Evolutionary conservation across 2,329 filamentous ascomycete genomes (phyloP), one percentile per base, ranked within the genome.

Genomic region (Ophiostoma sp.): DNA sequence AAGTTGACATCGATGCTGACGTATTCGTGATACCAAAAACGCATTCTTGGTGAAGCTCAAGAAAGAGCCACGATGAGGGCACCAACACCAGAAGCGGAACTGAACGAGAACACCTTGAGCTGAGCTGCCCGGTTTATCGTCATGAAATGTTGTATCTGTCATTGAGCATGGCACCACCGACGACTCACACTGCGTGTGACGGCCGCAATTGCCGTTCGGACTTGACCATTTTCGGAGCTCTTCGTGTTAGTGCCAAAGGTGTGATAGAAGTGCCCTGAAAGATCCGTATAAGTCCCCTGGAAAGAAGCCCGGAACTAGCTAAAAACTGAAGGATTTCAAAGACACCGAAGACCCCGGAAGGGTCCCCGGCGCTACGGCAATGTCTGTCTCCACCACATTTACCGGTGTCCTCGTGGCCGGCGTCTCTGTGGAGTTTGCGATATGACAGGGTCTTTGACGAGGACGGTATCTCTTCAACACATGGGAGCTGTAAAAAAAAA

Each of bases 331-430:
- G n/a, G 50, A 55, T 55, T 57, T 63, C 9, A 11, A 36, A 39
- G 57, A 63, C 57, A 63, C 57, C 57, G 57, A 63, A 63, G 57
- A 63, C 57, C 57, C 57, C 57, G 57, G 15, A 11, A n/a, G 28
- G 33, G 28, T 61, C 57, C 55, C 57, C 57, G 57, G 57, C 57
- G 57, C 57, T 61, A 61, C 57, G 28, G 5, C 28, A 19, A 15
- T 61, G 31, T 17, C 8, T 9, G 25, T 61, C 57, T 63, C 28
- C 52, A 57, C 52, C 52, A 57, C 52, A 57, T 15, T 25, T 57
- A 9, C 52, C 52, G 52, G 52, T 39, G 57, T 64, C 33, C 61
- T 33, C 61, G 31, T 42, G 61, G 33, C 31, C 61, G 61, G 61
- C 33, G 61, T 42, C 61, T 64, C 9, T 19, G 61, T 64, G 61